Evolutionary conservation across 257 asterid genomes (phyloP), one percentile per base, ranked within the genome.

Genomic region (Catharanthus roseus): DNA sequence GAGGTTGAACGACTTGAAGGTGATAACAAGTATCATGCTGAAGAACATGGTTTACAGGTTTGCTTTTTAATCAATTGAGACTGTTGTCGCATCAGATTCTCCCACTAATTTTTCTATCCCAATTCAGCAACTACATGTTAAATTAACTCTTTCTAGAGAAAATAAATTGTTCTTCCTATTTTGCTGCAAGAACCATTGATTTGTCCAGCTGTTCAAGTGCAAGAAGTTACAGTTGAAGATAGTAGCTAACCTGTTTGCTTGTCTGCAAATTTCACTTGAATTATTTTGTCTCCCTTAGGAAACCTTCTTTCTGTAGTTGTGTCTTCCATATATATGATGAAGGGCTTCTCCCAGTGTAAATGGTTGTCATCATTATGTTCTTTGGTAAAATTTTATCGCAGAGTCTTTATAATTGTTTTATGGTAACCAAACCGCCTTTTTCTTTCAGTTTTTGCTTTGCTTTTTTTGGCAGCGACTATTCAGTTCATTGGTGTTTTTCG

Each of bases 1-100:
- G 98, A 93, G 86, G 96, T 90, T 54, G 98, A 93, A 82, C 96
- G 95, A 23, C 97, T 93, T 65, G 98, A 93, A 78, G 96, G 96
- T 26, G 97, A 93, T 75, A 93, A 93, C 84, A 93, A 91, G 81
- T 93, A 93, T 84, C 97, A 91, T 26, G 96, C 98, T 69, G 98
- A 87, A 84, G 88, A 81, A 62, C 89, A 91, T 81, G 99, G 99
- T 71, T 86, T 93, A 81, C 99, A 93, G 99, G 99, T 93, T 70
- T 65, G 70, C 69, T 24, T 60, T 67, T 69, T 73, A 53, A 28
- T 65, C 54, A 57, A 47, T 62, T 74, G 55, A 49, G 5, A 47
- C 12, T 15, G 19, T 13, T 49, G 23, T 49, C 55, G 16, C 55
- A 49, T 51, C n/a, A 61, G 49, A 70, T 45, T 65, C 16, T 47